These are phyloP conservation scores for Clavulina sp. DNA, from an alignment of 768 basidiomycete species.

Conservation along the genomic window DNA sequence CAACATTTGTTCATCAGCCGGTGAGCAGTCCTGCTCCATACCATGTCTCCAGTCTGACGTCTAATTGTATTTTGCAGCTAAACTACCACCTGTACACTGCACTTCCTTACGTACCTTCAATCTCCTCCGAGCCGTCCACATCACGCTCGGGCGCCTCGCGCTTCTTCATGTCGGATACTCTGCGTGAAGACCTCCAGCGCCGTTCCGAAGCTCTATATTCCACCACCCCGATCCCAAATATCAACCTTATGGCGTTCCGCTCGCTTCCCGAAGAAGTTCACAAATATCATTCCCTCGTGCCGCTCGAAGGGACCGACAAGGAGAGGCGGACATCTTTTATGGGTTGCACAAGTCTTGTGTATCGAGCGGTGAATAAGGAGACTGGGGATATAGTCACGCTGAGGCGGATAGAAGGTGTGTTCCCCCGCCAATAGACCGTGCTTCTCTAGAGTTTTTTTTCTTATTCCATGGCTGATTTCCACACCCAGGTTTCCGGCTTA, in stretches of 20 bases:
- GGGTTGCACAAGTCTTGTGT: constrained; percentile 73
- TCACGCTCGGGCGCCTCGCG: constrained; percentile 22
- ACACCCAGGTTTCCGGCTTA: constrained; percentile 58
- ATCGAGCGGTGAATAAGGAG: constrained; percentile 56
- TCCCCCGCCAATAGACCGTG: background rate
- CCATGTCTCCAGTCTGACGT: background rate
- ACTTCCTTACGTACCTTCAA: constrained; percentile 35
- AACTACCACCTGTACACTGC: constrained; percentile 84
- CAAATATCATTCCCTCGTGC: constrained; percentile 75
- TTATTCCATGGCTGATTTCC: constrained; percentile 2
- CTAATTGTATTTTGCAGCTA: constrained; percentile 31
- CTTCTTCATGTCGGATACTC: constrained; percentile 76
- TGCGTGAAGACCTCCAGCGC: constrained; percentile 40
- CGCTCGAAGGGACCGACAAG: constrained; percentile 33
- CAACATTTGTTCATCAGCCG: constrained; percentile 35
- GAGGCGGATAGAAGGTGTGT: constrained; percentile 73
- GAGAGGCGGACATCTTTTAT: constrained; percentile 49
- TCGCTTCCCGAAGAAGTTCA: constrained; percentile 74
- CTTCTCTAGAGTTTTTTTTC: background rate
- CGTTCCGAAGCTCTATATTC: constrained; percentile 30
- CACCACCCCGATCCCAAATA: constrained; percentile 18
- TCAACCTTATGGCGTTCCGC: constrained; percentile 21
- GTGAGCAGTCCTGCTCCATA: constrained; percentile 25
- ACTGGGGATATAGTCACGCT: constrained; percentile 69
- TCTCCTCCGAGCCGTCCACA: constrained; percentile 27